phyloP scores from a whole-genome alignment of 2,329 filamentous ascomycete species.

The Hypoxylon sp. region DNA sequence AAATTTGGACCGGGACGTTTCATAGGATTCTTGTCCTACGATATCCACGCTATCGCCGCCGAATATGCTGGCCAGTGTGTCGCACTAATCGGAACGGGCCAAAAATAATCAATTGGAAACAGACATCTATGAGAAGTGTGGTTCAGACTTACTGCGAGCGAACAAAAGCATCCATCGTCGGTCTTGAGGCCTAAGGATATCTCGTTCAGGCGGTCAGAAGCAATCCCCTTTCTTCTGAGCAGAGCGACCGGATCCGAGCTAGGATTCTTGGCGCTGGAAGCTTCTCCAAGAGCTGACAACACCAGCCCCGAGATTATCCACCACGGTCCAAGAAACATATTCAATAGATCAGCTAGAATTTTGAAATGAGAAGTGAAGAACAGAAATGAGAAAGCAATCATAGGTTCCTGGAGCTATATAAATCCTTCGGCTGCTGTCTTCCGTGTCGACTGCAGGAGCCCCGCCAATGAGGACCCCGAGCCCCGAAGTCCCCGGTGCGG shows the following conservation, averaged over 20 bases:
- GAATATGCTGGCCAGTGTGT: constrained; percentile 29
- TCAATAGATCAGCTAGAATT: not conserved
- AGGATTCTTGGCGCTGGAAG: not conserved
- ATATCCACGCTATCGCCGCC: constrained; percentile 26
- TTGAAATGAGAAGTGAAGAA: not conserved
- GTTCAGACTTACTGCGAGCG: constrained; percentile 29
- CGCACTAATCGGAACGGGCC: constrained; percentile 20
- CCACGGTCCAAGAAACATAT: constrained; percentile 9
- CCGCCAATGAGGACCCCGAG: not conserved
- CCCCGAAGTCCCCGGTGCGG: not conserved
- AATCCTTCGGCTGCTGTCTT: constrained; percentile 3
- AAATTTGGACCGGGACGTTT: constrained; percentile 19
- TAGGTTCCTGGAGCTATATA: constrained; percentile 10
- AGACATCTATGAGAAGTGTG: not conserved
- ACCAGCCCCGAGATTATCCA: constrained; percentile 13
- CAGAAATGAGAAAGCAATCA: not conserved
- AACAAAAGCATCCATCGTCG: constrained; percentile 25
- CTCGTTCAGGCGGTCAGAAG: constrained; percentile 18
- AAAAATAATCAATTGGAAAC: constrained; percentile 2
- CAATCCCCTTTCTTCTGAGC: constrained; percentile 21
- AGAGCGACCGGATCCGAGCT: constrained; percentile 11
- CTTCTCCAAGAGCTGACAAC: not conserved
- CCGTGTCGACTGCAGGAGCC: not conserved
- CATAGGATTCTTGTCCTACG: constrained; percentile 33
- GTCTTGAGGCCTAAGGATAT: constrained; percentile 11